phyloP scores from a whole-genome alignment of 208 protist genomes.

The Jaenimonas drosophilae region DNA sequence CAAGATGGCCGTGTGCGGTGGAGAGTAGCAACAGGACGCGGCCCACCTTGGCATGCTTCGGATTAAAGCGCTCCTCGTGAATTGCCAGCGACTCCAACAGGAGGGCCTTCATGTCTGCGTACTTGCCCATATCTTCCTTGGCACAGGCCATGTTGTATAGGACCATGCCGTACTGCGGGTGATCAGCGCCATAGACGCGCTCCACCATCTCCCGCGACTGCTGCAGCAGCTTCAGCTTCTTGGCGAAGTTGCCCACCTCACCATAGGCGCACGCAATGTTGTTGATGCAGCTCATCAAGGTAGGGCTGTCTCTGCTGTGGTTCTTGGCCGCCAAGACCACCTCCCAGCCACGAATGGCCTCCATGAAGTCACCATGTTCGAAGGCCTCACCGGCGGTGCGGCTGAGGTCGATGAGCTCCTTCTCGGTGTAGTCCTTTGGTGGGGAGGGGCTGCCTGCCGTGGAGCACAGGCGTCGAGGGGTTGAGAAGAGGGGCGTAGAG shows the following conservation, averaged over 20 bases:
- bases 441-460: not conserved
- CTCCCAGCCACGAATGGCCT: constrained; percentile 67
- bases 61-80: constrained; percentile 59
- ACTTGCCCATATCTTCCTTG: constrained; percentile 65
- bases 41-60: constrained; percentile 64
- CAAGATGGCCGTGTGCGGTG: constrained; percentile 55
- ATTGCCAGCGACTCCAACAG: constrained; percentile 50
- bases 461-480: no score
- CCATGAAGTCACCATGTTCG: constrained; percentile 44
- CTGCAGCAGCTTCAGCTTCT: constrained; percentile 69
- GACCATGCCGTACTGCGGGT: constrained; percentile 84
- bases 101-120: constrained; percentile 61
- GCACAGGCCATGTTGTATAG: constrained; percentile 79
- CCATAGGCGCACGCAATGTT: constrained; percentile 86
- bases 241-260: constrained; percentile 57
- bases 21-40: constrained; percentile 69
- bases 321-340: constrained; percentile 26
- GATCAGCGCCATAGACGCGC: constrained; percentile 50
- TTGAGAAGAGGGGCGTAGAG: no score
- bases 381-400: constrained; percentile 33
- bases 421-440: constrained; percentile 1
- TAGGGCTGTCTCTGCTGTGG: constrained; percentile 38
- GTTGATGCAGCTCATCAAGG: constrained; percentile 74
- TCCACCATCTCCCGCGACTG: constrained; percentile 45
- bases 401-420: constrained; percentile 55